phyloP scores from a whole-genome alignment of 2,329 filamentous ascomycete species.

The Gaeumannomyces sp. region DNA sequence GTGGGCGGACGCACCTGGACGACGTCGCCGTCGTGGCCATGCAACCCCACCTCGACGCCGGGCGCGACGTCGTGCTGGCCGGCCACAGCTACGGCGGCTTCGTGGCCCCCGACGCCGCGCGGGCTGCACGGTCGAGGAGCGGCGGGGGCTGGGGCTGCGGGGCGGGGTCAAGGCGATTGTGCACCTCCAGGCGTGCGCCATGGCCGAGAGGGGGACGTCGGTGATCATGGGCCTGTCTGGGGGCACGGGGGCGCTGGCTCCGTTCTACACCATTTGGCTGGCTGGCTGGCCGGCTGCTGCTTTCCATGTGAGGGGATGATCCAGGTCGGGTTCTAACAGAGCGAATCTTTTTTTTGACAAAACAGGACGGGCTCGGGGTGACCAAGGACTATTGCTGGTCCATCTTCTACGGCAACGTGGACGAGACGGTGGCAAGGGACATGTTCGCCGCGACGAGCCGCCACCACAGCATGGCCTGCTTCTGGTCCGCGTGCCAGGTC shows the following conservation, averaged over 20 bases:
- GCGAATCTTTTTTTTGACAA: background rate
- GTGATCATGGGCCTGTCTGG: background rate
- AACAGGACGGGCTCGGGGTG: background rate
- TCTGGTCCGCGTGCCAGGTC: background rate
- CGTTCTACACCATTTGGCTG: too few relatives aligned
- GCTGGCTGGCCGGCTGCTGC: background rate
- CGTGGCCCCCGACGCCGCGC: conserved; percentile 21
- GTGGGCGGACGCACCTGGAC: conserved; percentile 1
- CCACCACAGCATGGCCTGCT: conserved; percentile 1
- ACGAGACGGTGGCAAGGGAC: background rate
- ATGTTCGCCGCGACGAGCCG: conserved; percentile 2
- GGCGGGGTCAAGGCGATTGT: conserved; percentile 25
- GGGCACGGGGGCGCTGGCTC: background rate
- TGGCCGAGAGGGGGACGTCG: conserved; percentile 6
- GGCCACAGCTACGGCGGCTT: conserved; percentile 26
- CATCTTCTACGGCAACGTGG: background rate
- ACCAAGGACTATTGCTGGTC: background rate
- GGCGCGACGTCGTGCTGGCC: conserved; percentile 13
- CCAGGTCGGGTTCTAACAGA: background rate
- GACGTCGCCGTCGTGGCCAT: conserved; percentile 1
- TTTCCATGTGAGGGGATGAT: background rate
- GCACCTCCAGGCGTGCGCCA: conserved; percentile 22
- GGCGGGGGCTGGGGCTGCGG: conserved; percentile 16
- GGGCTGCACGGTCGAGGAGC: conserved; percentile 23
- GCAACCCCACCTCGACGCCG: background rate